Evolutionary conservation across 805 yeast genomes (phyloP).

Genomic region (Yarrowia sp.): DNA sequence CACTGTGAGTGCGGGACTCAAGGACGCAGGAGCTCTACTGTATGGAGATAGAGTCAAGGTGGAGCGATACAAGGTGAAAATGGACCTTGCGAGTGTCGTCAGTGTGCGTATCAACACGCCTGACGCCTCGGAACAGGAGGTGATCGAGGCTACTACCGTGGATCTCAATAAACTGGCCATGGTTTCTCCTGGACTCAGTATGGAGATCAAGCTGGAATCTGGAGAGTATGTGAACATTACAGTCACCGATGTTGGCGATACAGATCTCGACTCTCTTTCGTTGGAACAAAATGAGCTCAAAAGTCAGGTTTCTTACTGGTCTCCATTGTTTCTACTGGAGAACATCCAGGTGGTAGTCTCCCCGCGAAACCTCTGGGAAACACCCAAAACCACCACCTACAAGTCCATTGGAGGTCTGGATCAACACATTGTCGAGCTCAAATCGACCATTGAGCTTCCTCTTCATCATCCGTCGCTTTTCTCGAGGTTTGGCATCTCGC

Average conservation of each 20-base stretch:
- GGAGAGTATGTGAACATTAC: constrained; percentile 49
- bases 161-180: constrained; percentile 50
- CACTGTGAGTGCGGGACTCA: constrained; percentile 47
- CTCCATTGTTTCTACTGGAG: constrained; percentile 55
- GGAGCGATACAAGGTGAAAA: constrained; percentile 56
- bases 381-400: constrained; percentile 51
- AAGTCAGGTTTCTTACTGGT: constrained; percentile 51
- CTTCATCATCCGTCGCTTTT: constrained; percentile 78
- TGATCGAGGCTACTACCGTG: constrained; percentile 48
- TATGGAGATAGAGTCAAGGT: constrained; percentile 63
- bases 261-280: constrained; percentile 53
- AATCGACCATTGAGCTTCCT: constrained; percentile 79
- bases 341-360: constrained; percentile 37
- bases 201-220: constrained; percentile 53
- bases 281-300: constrained; percentile 46
- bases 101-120: constrained; percentile 48
- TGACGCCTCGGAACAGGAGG: constrained; percentile 43
- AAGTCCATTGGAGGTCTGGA: constrained; percentile 78
- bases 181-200: constrained; percentile 49
- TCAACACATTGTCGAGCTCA: constrained; percentile 65
- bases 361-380: constrained; percentile 39
- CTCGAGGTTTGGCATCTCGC: constrained; percentile 82
- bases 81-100: constrained; percentile 55
- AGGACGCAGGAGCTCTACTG: constrained; percentile 54
- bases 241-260: constrained; percentile 58